A percentile compares a stretch with the other conserved stretches of the same genome.
Evolutionary conservation across 345 rosid species (phyloP).

Genomic region (Hypericum androsaemum): DNA sequence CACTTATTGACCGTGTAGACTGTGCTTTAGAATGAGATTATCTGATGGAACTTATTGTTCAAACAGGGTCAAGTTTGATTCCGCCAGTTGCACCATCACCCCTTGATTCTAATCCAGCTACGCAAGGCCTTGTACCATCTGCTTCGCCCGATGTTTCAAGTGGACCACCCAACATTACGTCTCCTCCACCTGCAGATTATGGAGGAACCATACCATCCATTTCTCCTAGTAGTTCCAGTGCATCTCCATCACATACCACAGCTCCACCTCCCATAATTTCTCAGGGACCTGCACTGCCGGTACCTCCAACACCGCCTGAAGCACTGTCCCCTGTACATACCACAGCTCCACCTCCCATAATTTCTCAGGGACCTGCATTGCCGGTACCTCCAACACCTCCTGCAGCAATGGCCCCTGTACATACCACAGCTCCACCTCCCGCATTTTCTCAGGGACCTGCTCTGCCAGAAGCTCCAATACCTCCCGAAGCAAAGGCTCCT

Average conservation of each 20-base stretch:
- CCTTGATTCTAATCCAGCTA: conserved; percentile 12
- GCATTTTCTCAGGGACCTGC: conserved; percentile 10
- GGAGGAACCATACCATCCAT: conserved; percentile 29
- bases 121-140: too few relatives aligned
- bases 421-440: conserved; percentile 33
- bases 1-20: neutral
- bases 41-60: conserved; percentile 11
- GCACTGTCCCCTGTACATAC: neutral
- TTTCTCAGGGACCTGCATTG: neutral
- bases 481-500: conserved; percentile 24
- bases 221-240: conserved; percentile 20
- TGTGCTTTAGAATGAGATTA: conserved; percentile 4
- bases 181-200: conserved; percentile 27
- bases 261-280: neutral
- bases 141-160: too few relatives aligned
- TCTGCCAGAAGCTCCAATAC: conserved; percentile 24
- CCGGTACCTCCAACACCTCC: neutral
- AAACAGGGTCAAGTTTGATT: conserved; percentile 26
- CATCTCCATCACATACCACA: neutral
- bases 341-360: neutral
- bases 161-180: too few relatives aligned
- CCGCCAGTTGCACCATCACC: conserved; percentile 33
- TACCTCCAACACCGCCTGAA: neutral
- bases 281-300: neutral
- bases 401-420: conserved; percentile 23